These are phyloP conservation scores for Dorcoceras hygrometricum DNA, from an alignment of 257 asterid species.

Conservation along the genomic window DNA sequence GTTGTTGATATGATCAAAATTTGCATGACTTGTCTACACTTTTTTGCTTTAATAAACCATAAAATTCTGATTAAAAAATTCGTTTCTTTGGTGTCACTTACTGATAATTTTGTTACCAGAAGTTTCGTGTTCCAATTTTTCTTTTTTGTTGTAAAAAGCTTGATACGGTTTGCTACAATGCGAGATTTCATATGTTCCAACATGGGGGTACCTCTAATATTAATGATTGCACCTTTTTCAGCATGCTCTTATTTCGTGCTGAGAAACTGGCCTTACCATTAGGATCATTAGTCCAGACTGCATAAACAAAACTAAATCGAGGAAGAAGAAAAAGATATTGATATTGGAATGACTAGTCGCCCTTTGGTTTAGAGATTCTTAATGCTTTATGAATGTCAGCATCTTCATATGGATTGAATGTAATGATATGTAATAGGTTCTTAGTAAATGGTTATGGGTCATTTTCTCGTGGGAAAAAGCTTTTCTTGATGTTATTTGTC, in stretches of 20 bases:
- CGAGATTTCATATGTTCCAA: neutral
- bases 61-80: slow-evolving; percentile 1
- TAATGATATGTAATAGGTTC: neutral
- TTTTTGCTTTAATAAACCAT: neutral
- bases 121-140: neutral
- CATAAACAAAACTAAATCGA: neutral
- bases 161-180: slow-evolving; percentile 5
- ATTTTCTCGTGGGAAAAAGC: neutral
- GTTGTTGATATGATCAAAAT: neutral
- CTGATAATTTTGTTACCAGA: slow-evolving; percentile 11
- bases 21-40: neutral
- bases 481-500: neutral
- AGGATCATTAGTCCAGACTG: neutral
- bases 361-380: no score
- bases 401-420: no score
- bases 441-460: neutral
- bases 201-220: neutral
- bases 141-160: slow-evolving; percentile 16
- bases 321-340: neutral
- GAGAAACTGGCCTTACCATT: neutral
- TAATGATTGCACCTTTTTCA: slow-evolving; percentile 1
- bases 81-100: neutral
- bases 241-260: neutral
- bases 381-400: no score
- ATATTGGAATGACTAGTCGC: no score